A percentile compares a stretch with the other conserved stretches of the same genome.
Evolutionary conservation across 495 filamentous ascomycete genomes (phyloP).

Genomic region (Neurospora sp.): DNA sequence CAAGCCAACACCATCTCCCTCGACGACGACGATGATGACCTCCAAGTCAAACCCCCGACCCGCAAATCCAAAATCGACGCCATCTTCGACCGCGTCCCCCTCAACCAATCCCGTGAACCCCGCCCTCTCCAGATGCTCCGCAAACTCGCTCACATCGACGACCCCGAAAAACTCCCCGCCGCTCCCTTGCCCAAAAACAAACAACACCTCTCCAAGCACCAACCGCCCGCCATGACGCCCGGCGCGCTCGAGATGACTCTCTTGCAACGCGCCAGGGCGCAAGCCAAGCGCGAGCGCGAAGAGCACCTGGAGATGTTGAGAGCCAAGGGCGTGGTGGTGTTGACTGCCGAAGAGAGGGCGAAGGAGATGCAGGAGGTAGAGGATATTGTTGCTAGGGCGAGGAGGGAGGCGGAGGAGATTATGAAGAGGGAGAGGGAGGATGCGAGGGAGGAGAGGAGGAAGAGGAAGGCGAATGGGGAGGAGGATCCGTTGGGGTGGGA

Average conservation of each 20-base stretch:
- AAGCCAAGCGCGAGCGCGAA: constrained; percentile 69
- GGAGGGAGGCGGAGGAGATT: constrained; percentile 70
- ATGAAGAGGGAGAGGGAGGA: constrained; percentile 63
- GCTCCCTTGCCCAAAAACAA: constrained; percentile 15
- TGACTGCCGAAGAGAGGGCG: constrained; percentile 76
- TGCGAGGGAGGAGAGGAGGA: constrained; percentile 51
- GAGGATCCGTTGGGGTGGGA: constrained; percentile 47
- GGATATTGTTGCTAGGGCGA: constrained; percentile 73
- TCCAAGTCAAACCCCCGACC: constrained; percentile 24
- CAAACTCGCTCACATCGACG: constrained; percentile 62
- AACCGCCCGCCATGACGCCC: constrained; percentile 47
- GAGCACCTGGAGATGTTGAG: constrained; percentile 67
- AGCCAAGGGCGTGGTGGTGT: constrained; percentile 70
- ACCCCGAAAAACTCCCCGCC: constrained; percentile 33
- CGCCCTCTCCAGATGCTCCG: constrained; percentile 57
- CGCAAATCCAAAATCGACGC: constrained; percentile 36
- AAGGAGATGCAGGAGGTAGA: constrained; percentile 71
- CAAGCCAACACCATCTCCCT: constrained; percentile 19
- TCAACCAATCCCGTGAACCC: constrained; percentile 47
- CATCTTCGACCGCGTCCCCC: constrained; percentile 61
- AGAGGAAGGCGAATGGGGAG: constrained; percentile 37
- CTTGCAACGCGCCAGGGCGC: constrained; percentile 59
- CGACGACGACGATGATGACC: constrained; percentile 31
- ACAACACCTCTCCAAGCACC: constrained; percentile 6
- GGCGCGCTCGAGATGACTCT: constrained; percentile 61